Evolutionary conservation across 2,329 filamentous ascomycete genomes (phyloP).

Genomic region (Moelleriella libera): DNA sequence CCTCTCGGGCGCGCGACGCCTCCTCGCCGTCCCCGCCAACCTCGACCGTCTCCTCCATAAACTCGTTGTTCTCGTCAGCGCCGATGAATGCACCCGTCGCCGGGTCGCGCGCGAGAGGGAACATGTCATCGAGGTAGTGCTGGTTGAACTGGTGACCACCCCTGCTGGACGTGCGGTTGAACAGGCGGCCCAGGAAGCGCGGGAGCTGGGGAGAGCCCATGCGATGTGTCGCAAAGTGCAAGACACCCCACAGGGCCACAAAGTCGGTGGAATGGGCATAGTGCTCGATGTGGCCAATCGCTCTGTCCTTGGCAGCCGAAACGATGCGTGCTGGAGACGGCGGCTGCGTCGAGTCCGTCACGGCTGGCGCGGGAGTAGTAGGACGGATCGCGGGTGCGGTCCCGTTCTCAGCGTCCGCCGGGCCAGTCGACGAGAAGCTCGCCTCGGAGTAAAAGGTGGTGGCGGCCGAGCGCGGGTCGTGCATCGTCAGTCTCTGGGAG

Average conservation of each 20-base stretch:
- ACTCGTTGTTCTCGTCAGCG: constrained; percentile 35
- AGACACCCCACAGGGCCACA: constrained; percentile 59
- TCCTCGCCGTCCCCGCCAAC: constrained; percentile 28
- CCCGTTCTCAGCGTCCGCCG: neutral
- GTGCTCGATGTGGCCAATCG: constrained; percentile 63
- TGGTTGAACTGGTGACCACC: constrained; percentile 46
- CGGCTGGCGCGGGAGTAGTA: too few species aligned
- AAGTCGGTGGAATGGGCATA: constrained; percentile 65
- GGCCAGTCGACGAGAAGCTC: constrained; percentile 12
- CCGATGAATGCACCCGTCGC: constrained; percentile 25
- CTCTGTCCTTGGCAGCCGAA: constrained; percentile 26
- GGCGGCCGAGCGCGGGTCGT: constrained; percentile 20
- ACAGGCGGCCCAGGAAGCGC: constrained; percentile 48
- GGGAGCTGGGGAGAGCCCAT: constrained; percentile 31
- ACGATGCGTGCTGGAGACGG: constrained; percentile 20
- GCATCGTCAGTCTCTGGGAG: constrained; percentile 22
- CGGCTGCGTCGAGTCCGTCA: too few species aligned
- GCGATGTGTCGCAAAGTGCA: constrained; percentile 45
- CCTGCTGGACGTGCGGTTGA: constrained; percentile 32
- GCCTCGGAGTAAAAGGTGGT: constrained; percentile 21
- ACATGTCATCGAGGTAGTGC: constrained; percentile 49
- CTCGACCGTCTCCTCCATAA: constrained; percentile 45
- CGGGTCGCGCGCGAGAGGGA: constrained; percentile 31
- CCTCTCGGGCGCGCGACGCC: constrained; percentile 28
- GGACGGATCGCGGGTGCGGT: too few species aligned